These are phyloP conservation scores for Inonotus hispidus DNA, from an alignment of 1,284 basidiomycete genomes.

Conservation along the genomic window DNA sequence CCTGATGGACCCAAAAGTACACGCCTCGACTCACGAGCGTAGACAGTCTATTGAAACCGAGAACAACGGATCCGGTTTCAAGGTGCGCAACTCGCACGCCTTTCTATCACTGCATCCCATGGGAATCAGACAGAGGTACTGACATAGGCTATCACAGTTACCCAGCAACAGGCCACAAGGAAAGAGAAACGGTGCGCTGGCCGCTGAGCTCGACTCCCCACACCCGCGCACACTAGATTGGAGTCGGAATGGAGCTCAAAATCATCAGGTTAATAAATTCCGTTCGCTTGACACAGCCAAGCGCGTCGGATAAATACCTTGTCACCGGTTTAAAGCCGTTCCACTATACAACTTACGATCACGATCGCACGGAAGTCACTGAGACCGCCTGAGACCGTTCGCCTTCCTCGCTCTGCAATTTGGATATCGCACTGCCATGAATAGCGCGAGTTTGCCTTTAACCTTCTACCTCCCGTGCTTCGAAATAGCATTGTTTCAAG, in stretches of 20 bases:
- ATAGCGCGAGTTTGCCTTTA: too few species aligned
- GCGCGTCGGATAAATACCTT: too few species aligned
- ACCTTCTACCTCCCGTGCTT: too few species aligned
- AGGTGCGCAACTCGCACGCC: not conserved
- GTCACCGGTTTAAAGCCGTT: too few species aligned
- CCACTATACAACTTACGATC: too few species aligned
- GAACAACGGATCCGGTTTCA: not conserved
- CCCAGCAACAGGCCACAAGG: too few species aligned
- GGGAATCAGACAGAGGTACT: not conserved
- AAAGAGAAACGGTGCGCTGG: too few species aligned
- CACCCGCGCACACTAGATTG: not conserved
- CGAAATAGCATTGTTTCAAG: too few species aligned
- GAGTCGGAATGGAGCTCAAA: too few species aligned
- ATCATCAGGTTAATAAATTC: too few species aligned
- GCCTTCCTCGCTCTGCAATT: not conserved
- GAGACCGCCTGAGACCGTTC: not conserved
- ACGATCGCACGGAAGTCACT: too few species aligned
- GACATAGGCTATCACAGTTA: not conserved
- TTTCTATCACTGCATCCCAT: not conserved
- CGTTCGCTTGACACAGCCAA: too few species aligned
- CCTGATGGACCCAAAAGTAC: not conserved
- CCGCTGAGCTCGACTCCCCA: not conserved
- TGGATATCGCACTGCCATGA: not conserved
- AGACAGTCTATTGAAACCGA: not conserved
- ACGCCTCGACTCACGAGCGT: not conserved